Conservation (phyloP, 352 stramenopile genomes). For the Phytophthora macrochlamydospora region DNA sequence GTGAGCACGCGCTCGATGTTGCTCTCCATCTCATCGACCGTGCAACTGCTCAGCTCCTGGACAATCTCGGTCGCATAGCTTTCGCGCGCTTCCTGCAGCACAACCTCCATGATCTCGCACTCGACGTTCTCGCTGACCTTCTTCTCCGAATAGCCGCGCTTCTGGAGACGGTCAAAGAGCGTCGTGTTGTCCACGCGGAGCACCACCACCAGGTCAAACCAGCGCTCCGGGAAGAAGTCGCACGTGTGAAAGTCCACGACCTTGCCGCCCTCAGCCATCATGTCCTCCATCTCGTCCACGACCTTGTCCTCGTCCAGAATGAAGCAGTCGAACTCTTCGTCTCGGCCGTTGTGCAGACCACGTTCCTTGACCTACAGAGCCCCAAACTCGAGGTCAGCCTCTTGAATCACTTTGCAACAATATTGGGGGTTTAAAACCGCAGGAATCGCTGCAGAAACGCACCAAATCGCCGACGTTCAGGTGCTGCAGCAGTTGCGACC, state of each 20-base stretch:
- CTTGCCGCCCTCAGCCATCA: slow-evolving; percentile 88
- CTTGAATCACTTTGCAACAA: slow-evolving; percentile 3
- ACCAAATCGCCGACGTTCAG: slow-evolving; percentile 96
- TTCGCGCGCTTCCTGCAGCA: slow-evolving; percentile 96
- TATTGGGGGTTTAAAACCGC: background rate
- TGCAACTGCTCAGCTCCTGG: slow-evolving; percentile 94
- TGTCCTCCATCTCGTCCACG: slow-evolving; percentile 94
- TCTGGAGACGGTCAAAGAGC: slow-evolving; percentile 88
- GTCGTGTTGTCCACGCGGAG: slow-evolving; percentile 92
- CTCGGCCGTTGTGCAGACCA: slow-evolving; percentile 78
- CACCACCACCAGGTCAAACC: slow-evolving; percentile 96
- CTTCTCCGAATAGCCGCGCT: slow-evolving; percentile 94
- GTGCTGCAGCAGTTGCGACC: slow-evolving; percentile 84
- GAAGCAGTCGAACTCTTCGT: slow-evolving; percentile 96
- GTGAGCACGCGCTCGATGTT: slow-evolving; percentile 92
- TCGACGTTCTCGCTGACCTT: slow-evolving; percentile 97
- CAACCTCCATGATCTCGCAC: slow-evolving; percentile 98
- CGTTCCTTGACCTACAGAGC: slow-evolving; percentile 64
- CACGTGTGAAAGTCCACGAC: slow-evolving; percentile 98
- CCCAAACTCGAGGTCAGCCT: background rate
- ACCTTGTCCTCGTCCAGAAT: slow-evolving; percentile 98
- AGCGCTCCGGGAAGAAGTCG: slow-evolving; percentile 98
- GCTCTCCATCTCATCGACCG: slow-evolving; percentile 95
- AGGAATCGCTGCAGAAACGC: slow-evolving; percentile 12
- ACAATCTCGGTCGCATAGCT: slow-evolving; percentile 96